phyloP scores from a whole-genome alignment of 1,139 yeast genomes.

The Ashbya aceris region DNA sequence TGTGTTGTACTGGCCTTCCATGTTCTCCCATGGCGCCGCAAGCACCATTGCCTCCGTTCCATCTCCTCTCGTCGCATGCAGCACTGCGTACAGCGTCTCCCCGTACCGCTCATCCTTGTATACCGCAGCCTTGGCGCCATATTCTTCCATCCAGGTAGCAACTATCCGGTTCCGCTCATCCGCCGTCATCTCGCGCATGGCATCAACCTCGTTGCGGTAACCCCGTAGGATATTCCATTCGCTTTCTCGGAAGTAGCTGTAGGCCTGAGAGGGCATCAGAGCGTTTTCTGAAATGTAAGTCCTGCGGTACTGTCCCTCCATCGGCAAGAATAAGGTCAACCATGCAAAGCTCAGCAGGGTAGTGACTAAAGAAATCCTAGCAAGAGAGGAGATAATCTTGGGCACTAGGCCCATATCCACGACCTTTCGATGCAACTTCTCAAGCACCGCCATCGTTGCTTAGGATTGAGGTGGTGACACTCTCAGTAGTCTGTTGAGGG shows the following conservation, averaged over 20 bases:
- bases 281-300: conserved; percentile 95
- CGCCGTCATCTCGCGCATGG: conserved; percentile 24
- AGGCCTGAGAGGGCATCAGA: conserved; percentile 91
- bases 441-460: conserved; percentile 48
- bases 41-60: conserved; percentile 93
- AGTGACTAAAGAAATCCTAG: conserved; percentile 51
- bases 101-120: conserved; percentile 37
- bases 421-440: conserved; percentile 42
- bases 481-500: too few species aligned
- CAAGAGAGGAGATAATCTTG: conserved; percentile 46
- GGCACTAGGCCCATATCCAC: conserved; percentile 53
- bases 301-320: conserved; percentile 70
- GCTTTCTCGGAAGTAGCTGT: conserved; percentile 82
- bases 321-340: conserved; percentile 57
- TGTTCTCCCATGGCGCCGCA: conserved; percentile 77
- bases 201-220: conserved; percentile 44
- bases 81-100: conserved; percentile 65
- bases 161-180: conserved; percentile 40
- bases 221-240: conserved; percentile 94
- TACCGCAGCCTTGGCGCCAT: conserved; percentile 62
- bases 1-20: conserved; percentile 49
- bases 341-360: conserved; percentile 56
- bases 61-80: conserved; percentile 92
- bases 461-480: too few species aligned
- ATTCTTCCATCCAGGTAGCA: conserved; percentile 53